phyloP scores from a whole-genome alignment of 2,329 filamentous ascomycete species.

The Cladobotryum mycophilum region DNA sequence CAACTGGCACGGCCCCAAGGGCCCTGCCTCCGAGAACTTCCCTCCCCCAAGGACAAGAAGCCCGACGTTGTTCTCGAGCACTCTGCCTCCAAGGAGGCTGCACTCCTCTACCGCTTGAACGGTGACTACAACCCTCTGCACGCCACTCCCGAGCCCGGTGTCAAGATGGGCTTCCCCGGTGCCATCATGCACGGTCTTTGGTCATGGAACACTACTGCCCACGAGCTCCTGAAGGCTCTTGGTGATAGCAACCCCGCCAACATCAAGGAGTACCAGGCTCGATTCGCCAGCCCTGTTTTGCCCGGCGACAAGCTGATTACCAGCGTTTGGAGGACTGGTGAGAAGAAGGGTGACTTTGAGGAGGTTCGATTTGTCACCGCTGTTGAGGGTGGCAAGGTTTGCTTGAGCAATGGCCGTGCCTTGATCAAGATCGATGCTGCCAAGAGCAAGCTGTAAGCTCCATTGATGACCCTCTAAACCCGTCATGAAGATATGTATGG shows the following conservation, averaged over 20 bases:
- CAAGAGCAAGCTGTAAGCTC: constrained; percentile 56
- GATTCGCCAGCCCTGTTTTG: constrained; percentile 78
- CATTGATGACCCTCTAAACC: not conserved
- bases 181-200: constrained; percentile 85
- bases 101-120: constrained; percentile 76
- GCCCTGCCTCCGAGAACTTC: constrained; percentile 71
- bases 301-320: constrained; percentile 77
- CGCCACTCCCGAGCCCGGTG: constrained; percentile 75
- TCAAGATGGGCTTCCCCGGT: constrained; percentile 87
- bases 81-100: constrained; percentile 65
- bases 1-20: constrained; percentile 84
- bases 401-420: constrained; percentile 79
- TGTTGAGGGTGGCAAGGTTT: constrained; percentile 75
- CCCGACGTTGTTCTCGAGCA: constrained; percentile 66
- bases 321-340: constrained; percentile 73
- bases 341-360: constrained; percentile 61
- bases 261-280: constrained; percentile 80
- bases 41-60: constrained; percentile 68
- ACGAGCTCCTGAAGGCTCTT: constrained; percentile 65
- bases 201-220: constrained; percentile 75
- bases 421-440: constrained; percentile 59
- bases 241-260: constrained; percentile 74
- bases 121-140: constrained; percentile 94
- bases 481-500: not conserved
- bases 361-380: constrained; percentile 75